Conservation (phyloP, 176 grass and related monocot genomes). For the Aegilops tauschii region DNA sequence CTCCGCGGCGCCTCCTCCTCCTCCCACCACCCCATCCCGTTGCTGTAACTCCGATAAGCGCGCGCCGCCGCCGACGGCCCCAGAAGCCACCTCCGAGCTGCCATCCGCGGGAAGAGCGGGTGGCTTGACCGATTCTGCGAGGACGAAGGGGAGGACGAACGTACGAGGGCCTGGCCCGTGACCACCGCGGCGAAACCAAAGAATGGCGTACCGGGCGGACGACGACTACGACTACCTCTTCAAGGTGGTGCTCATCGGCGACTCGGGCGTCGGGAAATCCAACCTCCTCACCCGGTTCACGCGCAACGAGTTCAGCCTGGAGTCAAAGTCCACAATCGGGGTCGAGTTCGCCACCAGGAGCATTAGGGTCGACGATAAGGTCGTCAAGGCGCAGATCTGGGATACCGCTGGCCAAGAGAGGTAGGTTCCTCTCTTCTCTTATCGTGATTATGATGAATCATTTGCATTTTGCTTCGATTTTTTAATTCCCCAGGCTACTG, state of each 20-base stretch:
- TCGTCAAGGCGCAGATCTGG: slow-evolving; percentile 86
- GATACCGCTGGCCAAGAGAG: slow-evolving; percentile 80
- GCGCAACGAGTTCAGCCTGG: slow-evolving; percentile 80
- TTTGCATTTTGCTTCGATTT: not conserved
- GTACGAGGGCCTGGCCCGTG: not conserved
- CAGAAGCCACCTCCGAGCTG: not conserved
- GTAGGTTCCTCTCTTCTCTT: slow-evolving; percentile 12
- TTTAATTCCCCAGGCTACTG: not conserved
- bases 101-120: not conserved
- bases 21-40: not conserved
- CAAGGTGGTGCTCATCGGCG: slow-evolving; percentile 75
- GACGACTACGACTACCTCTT: slow-evolving; percentile 48
- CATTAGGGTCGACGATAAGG: slow-evolving; percentile 56
- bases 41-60: not conserved
- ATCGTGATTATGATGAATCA: not conserved
- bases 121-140: not conserved
- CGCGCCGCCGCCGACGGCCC: not conserved
- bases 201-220: slow-evolving; percentile 11
- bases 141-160: not conserved
- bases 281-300: slow-evolving; percentile 8
- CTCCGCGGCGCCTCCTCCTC: not conserved
- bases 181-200: not conserved
- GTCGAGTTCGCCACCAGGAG: slow-evolving; percentile 80
- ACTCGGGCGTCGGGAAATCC: slow-evolving; percentile 58
- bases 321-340: slow-evolving; percentile 87